Evolutionary conservation across 495 filamentous ascomycete genomes (phyloP).

Genomic region (Schizothecium vesticola): DNA sequence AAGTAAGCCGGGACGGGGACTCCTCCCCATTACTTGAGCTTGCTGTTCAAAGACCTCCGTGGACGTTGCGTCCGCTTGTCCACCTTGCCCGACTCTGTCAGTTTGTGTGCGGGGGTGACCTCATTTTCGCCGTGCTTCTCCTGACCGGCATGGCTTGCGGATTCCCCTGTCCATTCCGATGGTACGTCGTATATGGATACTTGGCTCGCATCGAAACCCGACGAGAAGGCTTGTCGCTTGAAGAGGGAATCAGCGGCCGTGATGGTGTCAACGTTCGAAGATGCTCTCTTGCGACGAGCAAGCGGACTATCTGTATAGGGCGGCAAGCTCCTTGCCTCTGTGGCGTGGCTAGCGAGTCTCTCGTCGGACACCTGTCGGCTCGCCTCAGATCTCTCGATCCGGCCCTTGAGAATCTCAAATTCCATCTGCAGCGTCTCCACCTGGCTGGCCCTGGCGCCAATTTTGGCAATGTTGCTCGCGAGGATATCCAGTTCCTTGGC

Average conservation of each 20-base stretch:
- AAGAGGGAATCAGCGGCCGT: background rate
- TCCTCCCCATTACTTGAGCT: background rate
- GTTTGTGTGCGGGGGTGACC: background rate
- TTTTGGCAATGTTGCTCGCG: slow-evolving; percentile 31
- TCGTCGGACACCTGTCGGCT: slow-evolving; percentile 3
- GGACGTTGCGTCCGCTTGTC: slow-evolving; percentile 3
- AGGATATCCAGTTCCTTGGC: slow-evolving; percentile 35
- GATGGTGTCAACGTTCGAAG: background rate
- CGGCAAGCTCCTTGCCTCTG: background rate
- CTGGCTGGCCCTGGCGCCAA: slow-evolving; percentile 33
- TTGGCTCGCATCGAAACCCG: slow-evolving; percentile 1
- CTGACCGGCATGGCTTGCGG: background rate
- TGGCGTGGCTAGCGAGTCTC: background rate
- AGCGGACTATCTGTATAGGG: background rate
- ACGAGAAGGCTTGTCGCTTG: slow-evolving; percentile 11
- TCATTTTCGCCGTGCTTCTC: background rate
- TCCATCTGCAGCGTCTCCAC: slow-evolving; percentile 40
- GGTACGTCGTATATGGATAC: slow-evolving; percentile 6
- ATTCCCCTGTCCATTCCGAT: background rate
- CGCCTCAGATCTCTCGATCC: slow-evolving; percentile 28
- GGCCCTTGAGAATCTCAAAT: slow-evolving; percentile 33
- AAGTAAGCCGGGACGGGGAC: background rate
- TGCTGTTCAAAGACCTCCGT: background rate
- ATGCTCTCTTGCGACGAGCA: slow-evolving; percentile 9
- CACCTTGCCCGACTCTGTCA: slow-evolving; percentile 11